A percentile compares a stretch with the other conserved stretches of the same genome.
These are phyloP conservation scores for Huntiella savannae DNA, from an alignment of 2,329 filamentous ascomycete genomes.

Conservation along the genomic window DNA sequence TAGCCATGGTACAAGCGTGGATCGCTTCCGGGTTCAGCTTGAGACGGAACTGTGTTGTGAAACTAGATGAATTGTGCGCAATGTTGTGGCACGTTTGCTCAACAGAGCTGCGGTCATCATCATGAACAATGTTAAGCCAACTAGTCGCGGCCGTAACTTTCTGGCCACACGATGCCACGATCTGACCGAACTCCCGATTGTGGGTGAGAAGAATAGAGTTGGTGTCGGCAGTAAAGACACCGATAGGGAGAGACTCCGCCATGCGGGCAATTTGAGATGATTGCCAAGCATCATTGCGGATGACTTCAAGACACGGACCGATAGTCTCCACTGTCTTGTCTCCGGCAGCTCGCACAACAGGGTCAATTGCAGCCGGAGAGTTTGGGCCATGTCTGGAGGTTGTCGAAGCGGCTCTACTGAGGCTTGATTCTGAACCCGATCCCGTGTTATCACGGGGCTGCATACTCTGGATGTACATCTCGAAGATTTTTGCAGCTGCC, in stretches of 20 bases:
- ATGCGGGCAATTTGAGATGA: constrained; percentile 52
- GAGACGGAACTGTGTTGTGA: constrained; percentile 59
- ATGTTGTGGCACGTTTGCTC: constrained; percentile 43
- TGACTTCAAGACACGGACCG: constrained; percentile 24
- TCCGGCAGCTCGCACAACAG: not conserved
- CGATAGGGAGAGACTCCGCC: constrained; percentile 68
- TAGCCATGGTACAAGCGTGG: not conserved
- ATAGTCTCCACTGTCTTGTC: constrained; percentile 29
- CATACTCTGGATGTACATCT: constrained; percentile 29
- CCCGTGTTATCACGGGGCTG: constrained; percentile 56
- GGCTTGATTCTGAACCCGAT: constrained; percentile 62
- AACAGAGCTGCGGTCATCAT: constrained; percentile 43
- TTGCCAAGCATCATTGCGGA: constrained; percentile 15
- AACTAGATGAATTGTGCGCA: constrained; percentile 38
- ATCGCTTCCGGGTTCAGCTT: constrained; percentile 39
- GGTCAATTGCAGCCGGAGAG: not conserved
- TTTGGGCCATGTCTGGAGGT: not conserved
- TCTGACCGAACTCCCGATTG: constrained; percentile 62
- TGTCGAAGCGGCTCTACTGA: constrained; percentile 19
- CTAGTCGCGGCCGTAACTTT: constrained; percentile 28
- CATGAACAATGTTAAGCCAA: constrained; percentile 57
- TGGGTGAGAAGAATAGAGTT: constrained; percentile 55
- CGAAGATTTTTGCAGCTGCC: no score
- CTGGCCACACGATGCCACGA: constrained; percentile 36
- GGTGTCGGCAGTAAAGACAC: constrained; percentile 66